Evolutionary conservation across 2,329 filamentous ascomycete species (phyloP).

Genomic region (Ceratocystis harringtonii): DNA sequence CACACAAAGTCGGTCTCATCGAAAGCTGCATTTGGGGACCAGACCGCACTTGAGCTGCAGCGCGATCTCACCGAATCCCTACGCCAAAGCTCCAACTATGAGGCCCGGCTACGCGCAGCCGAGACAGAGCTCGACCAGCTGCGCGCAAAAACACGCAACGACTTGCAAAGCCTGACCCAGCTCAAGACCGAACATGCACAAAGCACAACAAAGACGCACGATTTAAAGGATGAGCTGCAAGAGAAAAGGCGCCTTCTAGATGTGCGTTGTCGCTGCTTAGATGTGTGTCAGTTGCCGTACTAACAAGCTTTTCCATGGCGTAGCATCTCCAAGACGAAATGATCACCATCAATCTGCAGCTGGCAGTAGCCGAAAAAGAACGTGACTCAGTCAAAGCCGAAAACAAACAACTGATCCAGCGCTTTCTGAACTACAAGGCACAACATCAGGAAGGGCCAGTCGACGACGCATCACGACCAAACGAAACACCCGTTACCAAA

Average conservation of each 20-base stretch:
- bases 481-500: neutral
- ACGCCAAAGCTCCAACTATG: slow-evolving; percentile 53
- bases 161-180: slow-evolving; percentile 44
- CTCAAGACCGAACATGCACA: slow-evolving; percentile 47
- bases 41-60: slow-evolving; percentile 35
- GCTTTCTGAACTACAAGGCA: slow-evolving; percentile 82
- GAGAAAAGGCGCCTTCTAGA: slow-evolving; percentile 74
- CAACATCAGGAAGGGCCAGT: slow-evolving; percentile 56
- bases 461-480: neutral
- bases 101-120: slow-evolving; percentile 45
- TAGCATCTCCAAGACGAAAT: slow-evolving; percentile 85
- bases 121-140: slow-evolving; percentile 50
- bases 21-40: neutral
- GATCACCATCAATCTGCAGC: slow-evolving; percentile 69
- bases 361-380: slow-evolving; percentile 71
- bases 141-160: slow-evolving; percentile 43
- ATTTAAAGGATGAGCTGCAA: slow-evolving; percentile 71
- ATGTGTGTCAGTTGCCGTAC: neutral
- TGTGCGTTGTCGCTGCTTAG: slow-evolving; percentile 27
- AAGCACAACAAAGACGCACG: slow-evolving; percentile 53
- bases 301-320: neutral
- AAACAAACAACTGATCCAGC: slow-evolving; percentile 75
- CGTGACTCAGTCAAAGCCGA: slow-evolving; percentile 59
- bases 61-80: slow-evolving; percentile 64
- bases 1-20: neutral